Evolutionary conservation across 2,329 filamentous ascomycete species (phyloP).

Genomic region (Ambrosiella beaveri): DNA sequence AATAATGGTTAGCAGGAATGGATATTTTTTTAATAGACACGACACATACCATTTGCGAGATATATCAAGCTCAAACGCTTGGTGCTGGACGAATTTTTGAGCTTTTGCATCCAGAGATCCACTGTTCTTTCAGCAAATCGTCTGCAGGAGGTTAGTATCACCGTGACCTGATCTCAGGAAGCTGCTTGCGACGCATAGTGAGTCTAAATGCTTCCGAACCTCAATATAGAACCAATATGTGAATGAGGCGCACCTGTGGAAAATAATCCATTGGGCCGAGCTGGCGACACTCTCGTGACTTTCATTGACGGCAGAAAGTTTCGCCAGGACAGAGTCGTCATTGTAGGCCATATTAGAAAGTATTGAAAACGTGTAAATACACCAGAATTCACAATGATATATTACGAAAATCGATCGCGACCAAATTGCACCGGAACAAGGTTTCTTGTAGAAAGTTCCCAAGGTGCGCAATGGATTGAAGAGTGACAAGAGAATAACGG

Average conservation of each 20-base stretch:
- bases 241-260: slow-evolving; percentile 57
- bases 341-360: slow-evolving; percentile 63
- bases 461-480: no score
- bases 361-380: background rate
- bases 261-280: slow-evolving; percentile 98
- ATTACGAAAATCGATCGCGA: background rate
- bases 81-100: slow-evolving; percentile 71
- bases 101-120: slow-evolving; percentile 74
- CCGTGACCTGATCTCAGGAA: background rate
- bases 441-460: no score
- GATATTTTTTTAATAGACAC: background rate
- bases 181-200: background rate
- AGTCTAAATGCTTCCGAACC: background rate
- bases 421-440: background rate
- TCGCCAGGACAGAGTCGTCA: slow-evolving; percentile 86
- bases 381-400: background rate
- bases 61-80: slow-evolving; percentile 87
- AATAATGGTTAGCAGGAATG: background rate
- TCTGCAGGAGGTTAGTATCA: slow-evolving; percentile 28
- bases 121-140: slow-evolving; percentile 85
- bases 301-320: slow-evolving; percentile 89
- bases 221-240: background rate
- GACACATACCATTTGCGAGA: slow-evolving; percentile 66
- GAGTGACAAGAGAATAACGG: background rate
- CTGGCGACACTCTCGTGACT: slow-evolving; percentile 94